These are phyloP conservation scores for Turnera subulata DNA, from an alignment of 345 rosid species.

Conservation along the genomic window DNA sequence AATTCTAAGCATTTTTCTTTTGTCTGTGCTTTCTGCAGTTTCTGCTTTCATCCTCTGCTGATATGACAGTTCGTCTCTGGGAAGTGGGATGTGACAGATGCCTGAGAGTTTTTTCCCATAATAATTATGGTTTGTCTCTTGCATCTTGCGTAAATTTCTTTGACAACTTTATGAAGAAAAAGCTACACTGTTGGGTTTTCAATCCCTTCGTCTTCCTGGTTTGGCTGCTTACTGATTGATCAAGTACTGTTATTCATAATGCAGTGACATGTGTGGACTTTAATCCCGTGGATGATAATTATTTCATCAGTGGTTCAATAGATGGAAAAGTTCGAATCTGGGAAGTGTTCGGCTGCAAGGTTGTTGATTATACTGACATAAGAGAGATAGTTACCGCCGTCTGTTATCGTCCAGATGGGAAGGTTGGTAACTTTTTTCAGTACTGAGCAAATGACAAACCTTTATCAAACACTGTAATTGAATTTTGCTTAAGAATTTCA, in stretches of 20 bases:
- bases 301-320: slow-evolving; percentile 59
- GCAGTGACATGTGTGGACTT: slow-evolving; percentile 65
- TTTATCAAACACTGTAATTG: background rate
- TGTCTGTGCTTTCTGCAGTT: slow-evolving; percentile 22
- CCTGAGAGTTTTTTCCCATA: slow-evolving; percentile 24
- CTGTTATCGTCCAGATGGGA: slow-evolving; percentile 57
- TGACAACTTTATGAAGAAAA: background rate
- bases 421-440: slow-evolving; percentile 33
- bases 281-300: slow-evolving; percentile 56
- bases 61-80: slow-evolving; percentile 29
- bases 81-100: slow-evolving; percentile 27
- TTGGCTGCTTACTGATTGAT: too few species aligned
- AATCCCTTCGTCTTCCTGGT: background rate
- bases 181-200: background rate
- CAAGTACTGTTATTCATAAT: slow-evolving; percentile 6
- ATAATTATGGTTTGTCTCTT: slow-evolving; percentile 21
- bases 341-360: slow-evolving; percentile 49
- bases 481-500: slow-evolving; percentile 7
- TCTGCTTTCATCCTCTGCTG: slow-evolving; percentile 25
- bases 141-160: slow-evolving; percentile 1
- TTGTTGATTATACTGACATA: slow-evolving; percentile 58
- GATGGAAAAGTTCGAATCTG: slow-evolving; percentile 78
- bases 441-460: background rate
- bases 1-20: slow-evolving; percentile 5
- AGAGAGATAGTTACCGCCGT: slow-evolving; percentile 74